A percentile compares a stretch with the other conserved stretches of the same genome.
Conservation (phyloP, 2,329 filamentous ascomycete genomes). For the Amesomyces nigricolor region DNA sequence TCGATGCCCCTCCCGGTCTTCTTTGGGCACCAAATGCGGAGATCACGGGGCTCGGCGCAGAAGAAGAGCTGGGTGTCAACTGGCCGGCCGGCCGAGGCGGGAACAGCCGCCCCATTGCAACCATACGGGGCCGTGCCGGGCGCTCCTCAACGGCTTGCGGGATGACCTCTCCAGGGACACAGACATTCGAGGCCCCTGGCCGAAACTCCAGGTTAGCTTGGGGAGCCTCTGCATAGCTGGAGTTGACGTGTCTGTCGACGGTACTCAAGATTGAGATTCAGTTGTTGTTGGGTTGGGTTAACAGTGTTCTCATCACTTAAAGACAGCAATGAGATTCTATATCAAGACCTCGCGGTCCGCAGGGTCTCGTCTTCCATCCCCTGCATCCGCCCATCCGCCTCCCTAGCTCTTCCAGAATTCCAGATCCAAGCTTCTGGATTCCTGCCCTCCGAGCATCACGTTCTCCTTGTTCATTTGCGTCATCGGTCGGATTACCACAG, state of each 20-base stretch:
- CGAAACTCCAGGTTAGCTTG: conserved; percentile 8
- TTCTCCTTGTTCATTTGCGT: conserved; percentile 2
- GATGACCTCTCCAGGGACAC: conserved; percentile 15
- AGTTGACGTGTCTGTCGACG: conserved; percentile 21
- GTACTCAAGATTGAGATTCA: conserved; percentile 1
- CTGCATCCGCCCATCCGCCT: conserved; percentile 16
- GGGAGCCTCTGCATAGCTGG: conserved; percentile 13
- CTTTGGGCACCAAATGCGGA: conserved; percentile 22
- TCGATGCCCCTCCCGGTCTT: conserved; percentile 5
- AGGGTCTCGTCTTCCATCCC: conserved; percentile 8
- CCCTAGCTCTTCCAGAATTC: conserved; percentile 1
- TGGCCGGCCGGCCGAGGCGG: conserved; percentile 4
- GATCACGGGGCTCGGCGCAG: conserved; percentile 15
- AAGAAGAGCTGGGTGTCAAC: conserved; percentile 5
- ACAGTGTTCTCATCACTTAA: background rate
- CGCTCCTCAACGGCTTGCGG: conserved; percentile 9
- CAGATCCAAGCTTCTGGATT: background rate
- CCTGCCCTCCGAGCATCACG: background rate
- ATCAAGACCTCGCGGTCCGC: conserved; percentile 19
- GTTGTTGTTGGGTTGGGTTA: conserved; percentile 13
- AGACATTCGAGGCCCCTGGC: conserved; percentile 15
- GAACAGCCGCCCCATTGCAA: conserved; percentile 1
- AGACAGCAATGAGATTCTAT: conserved; percentile 14
- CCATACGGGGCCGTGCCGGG: conserved; percentile 10
- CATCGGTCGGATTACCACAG: background rate